Conservation (phyloP, 345 rosid species). For the Angophora floribunda region DNA sequence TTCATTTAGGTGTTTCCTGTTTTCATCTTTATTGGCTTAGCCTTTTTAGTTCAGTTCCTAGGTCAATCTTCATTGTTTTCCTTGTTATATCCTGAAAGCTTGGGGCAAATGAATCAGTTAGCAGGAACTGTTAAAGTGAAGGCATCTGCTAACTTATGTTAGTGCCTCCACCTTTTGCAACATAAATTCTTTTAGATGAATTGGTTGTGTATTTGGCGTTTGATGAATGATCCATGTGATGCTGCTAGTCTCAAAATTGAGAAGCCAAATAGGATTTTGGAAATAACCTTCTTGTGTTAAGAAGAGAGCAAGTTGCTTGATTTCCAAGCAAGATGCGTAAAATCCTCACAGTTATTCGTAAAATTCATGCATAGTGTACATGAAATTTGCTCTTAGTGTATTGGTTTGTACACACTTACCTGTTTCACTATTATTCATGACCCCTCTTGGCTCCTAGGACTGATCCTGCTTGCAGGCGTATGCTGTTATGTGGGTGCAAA, state of each 20-base stretch:
- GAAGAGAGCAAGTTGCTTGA: not conserved
- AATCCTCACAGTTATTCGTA: not conserved
- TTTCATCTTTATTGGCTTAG: not conserved
- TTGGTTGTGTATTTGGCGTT: not conserved
- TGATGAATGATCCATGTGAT: not conserved
- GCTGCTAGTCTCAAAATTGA: not conserved
- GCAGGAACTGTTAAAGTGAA: not conserved
- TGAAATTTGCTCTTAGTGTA: not conserved
- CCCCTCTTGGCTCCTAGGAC: not conserved
- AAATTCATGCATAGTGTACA: not conserved
- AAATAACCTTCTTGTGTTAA: not conserved
- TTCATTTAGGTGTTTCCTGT: not conserved
- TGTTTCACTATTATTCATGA: not conserved
- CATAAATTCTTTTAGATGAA: not conserved
- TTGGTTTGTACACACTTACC: not conserved
- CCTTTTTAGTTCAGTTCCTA: not conserved
- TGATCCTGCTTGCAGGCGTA: not conserved
- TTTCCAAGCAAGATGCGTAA: not conserved
- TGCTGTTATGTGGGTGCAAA: not conserved
- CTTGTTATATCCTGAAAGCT: not conserved
- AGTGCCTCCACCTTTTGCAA: not conserved
- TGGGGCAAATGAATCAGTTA: not conserved
- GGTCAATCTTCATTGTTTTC: not conserved
- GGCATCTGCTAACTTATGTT: not conserved
- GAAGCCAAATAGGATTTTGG: not conserved